Conservation (phyloP, 1,284 basidiomycete species). For the Apiotrichum veenhuisii region DNA sequence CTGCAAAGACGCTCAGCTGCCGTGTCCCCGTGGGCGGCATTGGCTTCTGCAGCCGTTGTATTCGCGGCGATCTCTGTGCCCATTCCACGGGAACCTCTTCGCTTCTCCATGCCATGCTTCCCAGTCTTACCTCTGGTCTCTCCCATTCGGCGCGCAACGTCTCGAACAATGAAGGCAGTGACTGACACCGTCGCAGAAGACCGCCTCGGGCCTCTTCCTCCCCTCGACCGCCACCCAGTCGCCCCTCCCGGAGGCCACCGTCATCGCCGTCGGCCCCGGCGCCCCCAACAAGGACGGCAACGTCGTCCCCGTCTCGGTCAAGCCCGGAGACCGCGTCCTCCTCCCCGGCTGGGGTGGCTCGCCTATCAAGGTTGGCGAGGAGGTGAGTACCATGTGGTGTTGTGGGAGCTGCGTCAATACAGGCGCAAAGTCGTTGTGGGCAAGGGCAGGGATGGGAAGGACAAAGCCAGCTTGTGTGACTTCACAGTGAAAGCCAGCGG, state of each 20-base stretch:
- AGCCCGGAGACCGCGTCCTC: conserved; percentile 86
- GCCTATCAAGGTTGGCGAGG: conserved; percentile 93
- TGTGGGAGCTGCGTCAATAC: too few species aligned
- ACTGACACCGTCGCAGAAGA: conserved; percentile 64
- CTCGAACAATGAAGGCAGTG: neutral
- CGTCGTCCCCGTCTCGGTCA: conserved; percentile 72
- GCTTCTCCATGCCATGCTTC: neutral
- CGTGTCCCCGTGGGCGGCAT: too few species aligned
- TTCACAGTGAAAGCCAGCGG: too few species aligned
- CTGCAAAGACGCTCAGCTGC: too few species aligned
- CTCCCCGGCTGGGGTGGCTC: conserved; percentile 95
- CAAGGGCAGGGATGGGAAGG: too few species aligned
- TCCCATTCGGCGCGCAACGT: neutral
- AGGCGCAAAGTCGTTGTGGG: too few species aligned
- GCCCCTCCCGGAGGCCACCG: conserved; percentile 92
- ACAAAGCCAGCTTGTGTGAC: too few species aligned
- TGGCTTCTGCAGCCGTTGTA: too few species aligned
- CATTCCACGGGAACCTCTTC: too few species aligned
- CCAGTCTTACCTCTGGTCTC: neutral
- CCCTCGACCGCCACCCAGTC: conserved; percentile 76
- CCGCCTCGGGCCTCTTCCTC: conserved; percentile 87
- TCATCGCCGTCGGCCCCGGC: conserved; percentile 92
- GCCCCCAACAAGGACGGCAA: conserved; percentile 79
- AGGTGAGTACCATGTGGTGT: conserved; percentile 59
- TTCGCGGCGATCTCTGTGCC: too few species aligned